These are phyloP conservation scores for Aspergillus candidus DNA, from an alignment of 2,329 filamentous ascomycete species.

Conservation along the genomic window DNA sequence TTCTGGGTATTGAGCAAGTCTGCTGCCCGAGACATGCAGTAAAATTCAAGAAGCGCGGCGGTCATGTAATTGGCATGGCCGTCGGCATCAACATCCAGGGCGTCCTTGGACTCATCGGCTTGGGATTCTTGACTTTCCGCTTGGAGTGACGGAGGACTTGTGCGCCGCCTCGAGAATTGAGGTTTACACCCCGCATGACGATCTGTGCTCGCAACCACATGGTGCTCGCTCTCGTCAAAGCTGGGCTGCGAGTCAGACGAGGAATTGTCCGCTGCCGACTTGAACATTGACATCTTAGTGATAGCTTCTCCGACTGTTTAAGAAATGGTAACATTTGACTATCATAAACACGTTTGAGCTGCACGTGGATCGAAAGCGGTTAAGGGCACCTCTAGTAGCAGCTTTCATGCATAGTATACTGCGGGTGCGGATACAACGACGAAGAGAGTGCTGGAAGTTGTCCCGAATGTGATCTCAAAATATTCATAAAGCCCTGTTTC, in stretches of 20 bases:
- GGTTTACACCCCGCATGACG: neutral
- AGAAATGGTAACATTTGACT: neutral
- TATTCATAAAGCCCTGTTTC: neutral
- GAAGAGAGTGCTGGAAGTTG: too few relatives aligned
- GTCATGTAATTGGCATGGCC: conserved; percentile 39
- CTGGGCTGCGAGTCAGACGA: conserved; percentile 31
- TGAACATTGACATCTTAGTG: conserved; percentile 36
- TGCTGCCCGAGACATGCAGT: conserved; percentile 38
- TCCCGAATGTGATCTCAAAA: too few relatives aligned
- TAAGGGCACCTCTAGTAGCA: conserved; percentile 2
- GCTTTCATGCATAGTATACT: too few relatives aligned
- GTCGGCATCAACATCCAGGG: conserved; percentile 28
- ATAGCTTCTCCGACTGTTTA: neutral
- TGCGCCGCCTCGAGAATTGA: conserved; percentile 4
- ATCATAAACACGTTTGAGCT: neutral
- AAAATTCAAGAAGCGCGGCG: conserved; percentile 41
- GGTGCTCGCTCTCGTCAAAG: conserved; percentile 20
- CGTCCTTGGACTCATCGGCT: conserved; percentile 13
- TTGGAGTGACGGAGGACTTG: conserved; percentile 1
- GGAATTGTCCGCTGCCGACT: conserved; percentile 32
- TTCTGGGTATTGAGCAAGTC: conserved; percentile 39
- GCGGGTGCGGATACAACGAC: too few relatives aligned
- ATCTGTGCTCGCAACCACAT: conserved; percentile 5
- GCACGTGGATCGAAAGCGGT: conserved; percentile 1
- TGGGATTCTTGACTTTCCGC: conserved; percentile 1